Evolutionary conservation across 75 land plant species (phyloP), one percentile per base, ranked within the genome.

Genomic region (Larix kaempferi): DNA sequence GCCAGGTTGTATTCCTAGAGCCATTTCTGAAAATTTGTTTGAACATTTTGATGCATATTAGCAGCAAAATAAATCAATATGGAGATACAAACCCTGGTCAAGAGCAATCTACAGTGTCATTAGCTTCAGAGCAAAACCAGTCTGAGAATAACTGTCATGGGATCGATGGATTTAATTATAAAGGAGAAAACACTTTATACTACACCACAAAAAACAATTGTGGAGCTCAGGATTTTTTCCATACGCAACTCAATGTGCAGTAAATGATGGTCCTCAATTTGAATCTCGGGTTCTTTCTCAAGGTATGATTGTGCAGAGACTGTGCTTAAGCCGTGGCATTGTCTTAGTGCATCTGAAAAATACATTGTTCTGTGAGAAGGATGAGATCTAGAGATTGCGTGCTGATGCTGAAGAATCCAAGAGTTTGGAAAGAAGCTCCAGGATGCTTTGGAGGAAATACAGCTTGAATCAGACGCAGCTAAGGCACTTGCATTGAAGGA

Each of bases 321-420:
- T n/a, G n/a, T n/a, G n/a, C n/a, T n/a, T n/a, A n/a, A n/a, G n/a
- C n/a, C n/a, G n/a, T n/a, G n/a, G n/a, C n/a, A n/a, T n/a, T n/a
- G n/a, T n/a, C n/a, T n/a, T n/a, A n/a, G n/a, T n/a, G n/a, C n/a
- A n/a, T n/a, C n/a, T n/a, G n/a, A n/a, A n/a, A n/a, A n/a, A n/a
- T n/a, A n/a, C n/a, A n/a, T n/a, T n/a, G n/a, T n/a, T n/a, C n/a
- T n/a, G n/a, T n/a, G n/a, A n/a, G n/a, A n/a, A n/a, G n/a, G n/a
- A n/a, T n/a, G n/a, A n/a, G n/a, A n/a, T n/a, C n/a, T n/a, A n/a
- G n/a, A n/a, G n/a, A n/a, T n/a, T n/a, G n/a, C n/a, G n/a, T n/a
- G 83, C 79, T 44, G 94, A 94, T 37, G 77, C 80, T 76, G 99
- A 97, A 76, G 99, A 97, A 84, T 78, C 91, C 11, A 97, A 93